phyloP scores from a whole-genome alignment of 345 rosid species.

The Salix purpurea region DNA sequence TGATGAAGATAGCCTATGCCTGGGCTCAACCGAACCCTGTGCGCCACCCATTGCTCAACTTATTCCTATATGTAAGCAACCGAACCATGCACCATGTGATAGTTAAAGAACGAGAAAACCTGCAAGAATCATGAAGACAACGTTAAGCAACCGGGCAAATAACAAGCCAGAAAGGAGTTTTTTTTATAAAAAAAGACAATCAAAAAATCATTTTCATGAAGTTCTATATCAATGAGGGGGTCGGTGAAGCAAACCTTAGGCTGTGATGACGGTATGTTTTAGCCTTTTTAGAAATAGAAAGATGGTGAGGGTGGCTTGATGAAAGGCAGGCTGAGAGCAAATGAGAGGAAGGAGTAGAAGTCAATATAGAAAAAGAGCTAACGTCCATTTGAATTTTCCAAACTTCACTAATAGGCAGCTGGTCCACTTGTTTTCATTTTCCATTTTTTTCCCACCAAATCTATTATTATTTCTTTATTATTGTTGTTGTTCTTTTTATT shows the following conservation, averaged over 20 bases:
- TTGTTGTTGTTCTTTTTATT: too few relatives aligned
- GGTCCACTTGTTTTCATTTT: neutral
- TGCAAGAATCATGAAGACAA: neutral
- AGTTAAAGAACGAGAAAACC: neutral
- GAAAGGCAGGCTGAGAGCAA: slow-evolving; percentile 11
- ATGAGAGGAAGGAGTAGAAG: neutral
- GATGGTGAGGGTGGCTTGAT: neutral
- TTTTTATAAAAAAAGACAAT: neutral
- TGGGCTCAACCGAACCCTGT: slow-evolving; percentile 28
- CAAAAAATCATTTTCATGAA: neutral
- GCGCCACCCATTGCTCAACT: slow-evolving; percentile 38
- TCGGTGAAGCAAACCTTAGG: slow-evolving; percentile 1
- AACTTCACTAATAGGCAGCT: neutral
- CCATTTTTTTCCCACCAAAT: slow-evolving; percentile 15
- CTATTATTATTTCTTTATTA: neutral
- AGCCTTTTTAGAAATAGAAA: neutral
- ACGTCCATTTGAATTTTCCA: slow-evolving; percentile 53
- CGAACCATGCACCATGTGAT: slow-evolving; percentile 6
- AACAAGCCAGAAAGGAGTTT: neutral
- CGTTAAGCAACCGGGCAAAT: neutral
- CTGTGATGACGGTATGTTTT: neutral
- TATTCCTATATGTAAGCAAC: slow-evolving; percentile 11
- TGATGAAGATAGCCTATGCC: slow-evolving; percentile 40
- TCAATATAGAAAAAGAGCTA: slow-evolving; percentile 25
- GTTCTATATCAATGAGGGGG: neutral